Conservation (phyloP, 2,329 filamentous ascomycete genomes). For the Aspergillus chevalieri region DNA sequence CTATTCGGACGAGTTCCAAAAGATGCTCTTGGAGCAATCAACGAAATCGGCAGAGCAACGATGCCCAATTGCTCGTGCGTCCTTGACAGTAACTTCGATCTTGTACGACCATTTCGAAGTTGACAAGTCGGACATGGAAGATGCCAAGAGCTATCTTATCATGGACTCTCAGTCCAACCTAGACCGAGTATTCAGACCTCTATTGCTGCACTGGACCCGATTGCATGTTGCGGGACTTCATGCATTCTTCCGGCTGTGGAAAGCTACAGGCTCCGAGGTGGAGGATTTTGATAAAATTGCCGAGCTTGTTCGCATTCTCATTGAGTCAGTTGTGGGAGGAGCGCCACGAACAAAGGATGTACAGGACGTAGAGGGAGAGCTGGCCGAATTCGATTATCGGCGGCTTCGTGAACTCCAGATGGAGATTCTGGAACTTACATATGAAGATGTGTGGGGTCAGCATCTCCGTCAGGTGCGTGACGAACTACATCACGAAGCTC, state of each 20-base stretch:
- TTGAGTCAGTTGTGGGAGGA: slow-evolving; percentile 82
- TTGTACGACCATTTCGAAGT: slow-evolving; percentile 96
- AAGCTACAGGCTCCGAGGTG: slow-evolving; percentile 73
- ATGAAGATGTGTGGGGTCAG: slow-evolving; percentile 90
- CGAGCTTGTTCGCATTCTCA: slow-evolving; percentile 80
- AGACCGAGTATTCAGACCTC: slow-evolving; percentile 77
- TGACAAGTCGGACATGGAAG: slow-evolving; percentile 73
- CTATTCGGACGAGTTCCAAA: slow-evolving; percentile 88
- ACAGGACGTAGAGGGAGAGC: slow-evolving; percentile 79
- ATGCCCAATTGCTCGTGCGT: slow-evolving; percentile 82
- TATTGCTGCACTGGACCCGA: slow-evolving; percentile 88
- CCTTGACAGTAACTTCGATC: slow-evolving; percentile 77
- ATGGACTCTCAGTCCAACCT: slow-evolving; percentile 71
- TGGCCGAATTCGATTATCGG: slow-evolving; percentile 73
- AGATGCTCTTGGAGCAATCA: slow-evolving; percentile 83
- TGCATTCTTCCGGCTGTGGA: slow-evolving; percentile 89
- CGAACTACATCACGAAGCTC: slow-evolving; percentile 79
- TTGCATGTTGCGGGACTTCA: slow-evolving; percentile 80
- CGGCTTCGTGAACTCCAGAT: slow-evolving; percentile 82
- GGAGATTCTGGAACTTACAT: slow-evolving; percentile 82
- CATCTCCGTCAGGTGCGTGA: slow-evolving; percentile 87
- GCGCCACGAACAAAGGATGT: slow-evolving; percentile 77
- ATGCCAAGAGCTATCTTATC: slow-evolving; percentile 67
- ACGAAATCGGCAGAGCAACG: slow-evolving; percentile 63
- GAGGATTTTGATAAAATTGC: slow-evolving; percentile 91